A percentile compares a stretch with the other conserved stretches of the same genome.
Conservation (phyloP, 257 asterid species). For the Lycium barbarum region DNA sequence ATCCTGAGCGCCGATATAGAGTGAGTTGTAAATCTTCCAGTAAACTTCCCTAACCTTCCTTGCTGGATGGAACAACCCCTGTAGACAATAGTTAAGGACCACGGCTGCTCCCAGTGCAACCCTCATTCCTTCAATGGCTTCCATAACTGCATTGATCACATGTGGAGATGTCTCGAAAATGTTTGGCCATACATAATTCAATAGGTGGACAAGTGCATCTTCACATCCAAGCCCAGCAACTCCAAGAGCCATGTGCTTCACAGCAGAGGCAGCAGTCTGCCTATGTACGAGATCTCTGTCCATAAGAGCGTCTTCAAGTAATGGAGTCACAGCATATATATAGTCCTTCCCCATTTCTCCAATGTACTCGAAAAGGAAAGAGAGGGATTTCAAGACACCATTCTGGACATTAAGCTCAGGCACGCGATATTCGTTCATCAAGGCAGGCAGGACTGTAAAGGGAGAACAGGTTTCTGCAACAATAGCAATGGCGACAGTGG, state of each 20-base stretch:
- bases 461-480: constrained; percentile 96
- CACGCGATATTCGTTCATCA: constrained; percentile 88
- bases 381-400: constrained; percentile 83
- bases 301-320: constrained; percentile 92
- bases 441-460: constrained; percentile 82
- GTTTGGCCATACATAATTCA: constrained; percentile 93
- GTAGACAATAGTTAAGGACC: constrained; percentile 79
- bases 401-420: constrained; percentile 96
- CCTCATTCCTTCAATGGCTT: constrained; percentile 96
- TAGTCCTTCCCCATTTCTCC: constrained; percentile 97
- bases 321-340: constrained; percentile 89
- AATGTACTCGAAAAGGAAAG: constrained; percentile 83
- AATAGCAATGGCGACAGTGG: constrained; percentile 96
- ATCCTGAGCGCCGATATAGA: constrained; percentile 87
- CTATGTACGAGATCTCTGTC: constrained; percentile 85
- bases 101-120: constrained; percentile 87
- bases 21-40: constrained; percentile 88
- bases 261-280: constrained; percentile 94
- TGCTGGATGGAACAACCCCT: constrained; percentile 92
- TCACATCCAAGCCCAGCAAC: constrained; percentile 94
- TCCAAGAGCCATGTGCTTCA: constrained; percentile 89
- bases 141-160: constrained; percentile 87
- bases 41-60: constrained; percentile 92
- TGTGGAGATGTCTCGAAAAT: constrained; percentile 92
- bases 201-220: constrained; percentile 77